These are phyloP conservation scores for Cyclotella atomus DNA, from an alignment of 108 stramenopile species.

Conservation along the genomic window DNA sequence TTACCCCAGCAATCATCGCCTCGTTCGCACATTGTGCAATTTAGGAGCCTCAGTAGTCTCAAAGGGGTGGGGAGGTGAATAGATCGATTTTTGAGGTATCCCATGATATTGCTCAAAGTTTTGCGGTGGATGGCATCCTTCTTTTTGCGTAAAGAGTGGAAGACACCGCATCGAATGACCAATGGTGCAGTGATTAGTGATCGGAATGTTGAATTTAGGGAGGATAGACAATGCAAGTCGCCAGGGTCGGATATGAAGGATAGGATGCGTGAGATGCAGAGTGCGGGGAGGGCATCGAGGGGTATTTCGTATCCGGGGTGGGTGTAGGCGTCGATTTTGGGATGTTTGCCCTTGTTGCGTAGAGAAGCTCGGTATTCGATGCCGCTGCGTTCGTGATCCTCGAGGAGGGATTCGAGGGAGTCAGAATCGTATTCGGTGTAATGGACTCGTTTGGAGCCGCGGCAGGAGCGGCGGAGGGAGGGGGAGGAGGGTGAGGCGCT, in stretches of 20 bases:
- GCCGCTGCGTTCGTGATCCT: slow-evolving; percentile 38
- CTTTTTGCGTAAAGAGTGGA: slow-evolving; percentile 34
- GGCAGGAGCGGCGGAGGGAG: not conserved
- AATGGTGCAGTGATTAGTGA: slow-evolving; percentile 31
- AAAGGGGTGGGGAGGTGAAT: slow-evolving; percentile 45
- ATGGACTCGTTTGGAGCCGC: not conserved
- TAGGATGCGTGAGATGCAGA: slow-evolving; percentile 42
- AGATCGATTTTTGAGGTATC: slow-evolving; percentile 30
- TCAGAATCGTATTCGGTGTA: slow-evolving; percentile 32
- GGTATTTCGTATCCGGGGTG: slow-evolving; percentile 39
- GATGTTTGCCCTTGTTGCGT: slow-evolving; percentile 20
- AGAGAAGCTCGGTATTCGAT: slow-evolving; percentile 21
- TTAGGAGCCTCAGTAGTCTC: slow-evolving; percentile 38
- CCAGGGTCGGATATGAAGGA: slow-evolving; percentile 23
- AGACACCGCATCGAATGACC: slow-evolving; percentile 46
- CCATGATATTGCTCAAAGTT: slow-evolving; percentile 34
- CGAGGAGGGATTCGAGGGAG: slow-evolving; percentile 43
- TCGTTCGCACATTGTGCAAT: slow-evolving; percentile 43
- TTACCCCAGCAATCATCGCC: slow-evolving; percentile 51
- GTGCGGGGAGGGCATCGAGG: slow-evolving; percentile 37
- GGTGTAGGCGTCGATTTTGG: slow-evolving; percentile 19
- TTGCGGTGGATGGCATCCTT: slow-evolving; percentile 26
- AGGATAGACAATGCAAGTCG: slow-evolving; percentile 33
- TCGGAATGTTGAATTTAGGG: slow-evolving; percentile 23
- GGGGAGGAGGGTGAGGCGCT: not conserved